Conservation (phyloP, 73 alveolate species). For the Paramecium caudatum region DNA sequence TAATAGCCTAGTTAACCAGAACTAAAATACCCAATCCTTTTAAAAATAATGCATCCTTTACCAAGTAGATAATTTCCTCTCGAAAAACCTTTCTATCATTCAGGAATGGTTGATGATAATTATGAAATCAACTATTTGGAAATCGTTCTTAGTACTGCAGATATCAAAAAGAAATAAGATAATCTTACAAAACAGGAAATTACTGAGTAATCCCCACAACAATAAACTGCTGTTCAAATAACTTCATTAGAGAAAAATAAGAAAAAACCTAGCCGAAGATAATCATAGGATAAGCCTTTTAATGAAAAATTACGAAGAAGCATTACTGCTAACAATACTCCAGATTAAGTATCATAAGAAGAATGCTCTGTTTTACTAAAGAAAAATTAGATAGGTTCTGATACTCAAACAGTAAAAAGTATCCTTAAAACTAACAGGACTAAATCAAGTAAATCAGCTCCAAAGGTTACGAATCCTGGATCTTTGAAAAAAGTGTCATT, state of each 20-base stretch:
- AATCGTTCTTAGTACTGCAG: neutral
- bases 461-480: neutral
- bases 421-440: neutral
- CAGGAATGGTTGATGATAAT: neutral
- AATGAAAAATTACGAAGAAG: neutral
- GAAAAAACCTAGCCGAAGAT: no score
- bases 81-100: neutral
- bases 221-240: no score
- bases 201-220: no score
- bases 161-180: neutral
- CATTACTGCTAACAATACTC: neutral
- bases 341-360: neutral
- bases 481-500: neutral
- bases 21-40: conserved; percentile 4
- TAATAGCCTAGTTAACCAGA: no score
- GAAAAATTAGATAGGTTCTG: neutral
- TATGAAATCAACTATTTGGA: neutral
- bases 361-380: conserved; percentile 4
- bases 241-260: no score
- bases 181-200: no score
- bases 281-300: neutral
- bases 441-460: neutral
- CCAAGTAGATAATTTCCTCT: neutral
- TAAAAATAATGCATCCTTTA: neutral
- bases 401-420: conserved; percentile 21